phyloP scores from a whole-genome alignment of 495 filamentous ascomycete species.

The Cudoniella acicularis region DNA sequence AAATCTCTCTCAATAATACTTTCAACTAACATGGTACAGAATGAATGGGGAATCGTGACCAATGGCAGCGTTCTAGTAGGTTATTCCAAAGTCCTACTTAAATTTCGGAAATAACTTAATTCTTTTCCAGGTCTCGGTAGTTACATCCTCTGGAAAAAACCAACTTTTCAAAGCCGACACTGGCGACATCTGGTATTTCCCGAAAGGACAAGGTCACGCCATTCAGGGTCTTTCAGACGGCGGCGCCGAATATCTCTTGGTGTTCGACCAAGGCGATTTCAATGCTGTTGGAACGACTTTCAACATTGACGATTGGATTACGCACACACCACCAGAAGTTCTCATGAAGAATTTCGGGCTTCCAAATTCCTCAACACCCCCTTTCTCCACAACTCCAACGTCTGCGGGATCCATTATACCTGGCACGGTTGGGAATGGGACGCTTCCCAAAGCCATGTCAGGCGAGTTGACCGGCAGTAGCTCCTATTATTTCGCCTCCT shows the following conservation, averaged over 20 bases:
- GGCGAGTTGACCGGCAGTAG: neutral
- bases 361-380: neutral
- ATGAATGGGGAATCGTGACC: neutral
- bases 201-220: neutral
- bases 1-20: neutral
- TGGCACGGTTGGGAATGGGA: neutral
- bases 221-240: neutral
- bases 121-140: neutral
- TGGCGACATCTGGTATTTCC: neutral
- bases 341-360: neutral
- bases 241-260: neutral
- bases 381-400: neutral
- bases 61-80: neutral
- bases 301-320: neutral
- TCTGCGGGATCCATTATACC: neutral
- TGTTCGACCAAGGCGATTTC: neutral
- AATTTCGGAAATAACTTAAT: neutral
- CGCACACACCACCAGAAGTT: neutral
- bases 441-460: neutral
- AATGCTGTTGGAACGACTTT: neutral
- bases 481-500: neutral
- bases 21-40: neutral
- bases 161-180: neutral
- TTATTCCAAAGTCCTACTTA: neutral
- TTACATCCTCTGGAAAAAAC: neutral